Evolutionary conservation across 371 early-diverging fungal genomes (phyloP).

Genomic region (Mucor velutinosus): DNA sequence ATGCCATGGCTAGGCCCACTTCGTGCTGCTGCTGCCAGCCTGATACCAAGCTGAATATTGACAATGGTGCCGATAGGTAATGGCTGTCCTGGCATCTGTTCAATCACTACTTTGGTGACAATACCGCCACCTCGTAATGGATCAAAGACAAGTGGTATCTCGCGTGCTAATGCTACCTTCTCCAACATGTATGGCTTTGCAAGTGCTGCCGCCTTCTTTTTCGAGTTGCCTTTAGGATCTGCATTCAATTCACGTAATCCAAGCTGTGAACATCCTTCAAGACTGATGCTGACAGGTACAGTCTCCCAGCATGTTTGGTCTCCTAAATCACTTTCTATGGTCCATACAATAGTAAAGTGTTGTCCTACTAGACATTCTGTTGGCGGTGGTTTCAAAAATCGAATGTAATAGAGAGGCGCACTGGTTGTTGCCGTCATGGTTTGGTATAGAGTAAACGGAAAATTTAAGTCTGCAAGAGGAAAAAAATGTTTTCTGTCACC

Average conservation of each 20-base stretch:
- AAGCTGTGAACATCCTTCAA: slow-evolving; percentile 16
- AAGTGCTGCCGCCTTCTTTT: slow-evolving; percentile 7
- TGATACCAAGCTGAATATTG: slow-evolving; percentile 17
- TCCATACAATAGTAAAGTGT: slow-evolving; percentile 50
- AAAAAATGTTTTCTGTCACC: background rate
- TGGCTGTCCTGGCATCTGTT: slow-evolving; percentile 12
- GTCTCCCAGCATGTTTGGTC: slow-evolving; percentile 37
- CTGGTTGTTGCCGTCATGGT: background rate
- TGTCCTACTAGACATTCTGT: slow-evolving; percentile 22
- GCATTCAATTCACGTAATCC: slow-evolving; percentile 12
- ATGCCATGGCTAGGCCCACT: slow-evolving; percentile 17
- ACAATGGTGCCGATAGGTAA: slow-evolving; percentile 7
- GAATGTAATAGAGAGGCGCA: slow-evolving; percentile 36
- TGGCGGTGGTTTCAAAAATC: slow-evolving; percentile 50
- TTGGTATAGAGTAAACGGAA: background rate
- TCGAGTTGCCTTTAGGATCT: slow-evolving; percentile 9
- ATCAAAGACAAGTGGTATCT: slow-evolving; percentile 25
- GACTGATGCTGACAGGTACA: slow-evolving; percentile 18
- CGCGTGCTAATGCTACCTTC: background rate
- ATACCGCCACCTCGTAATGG: slow-evolving; percentile 40
- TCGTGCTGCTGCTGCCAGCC: slow-evolving; percentile 1
- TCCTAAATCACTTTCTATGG: slow-evolving; percentile 47
- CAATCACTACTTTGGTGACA: slow-evolving; percentile 27
- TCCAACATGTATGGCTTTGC: slow-evolving; percentile 6
- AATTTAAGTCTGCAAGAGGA: background rate